Evolutionary conservation across 202 grass and related monocot species (phyloP).

Genomic region (Elaeis oleifera): DNA sequence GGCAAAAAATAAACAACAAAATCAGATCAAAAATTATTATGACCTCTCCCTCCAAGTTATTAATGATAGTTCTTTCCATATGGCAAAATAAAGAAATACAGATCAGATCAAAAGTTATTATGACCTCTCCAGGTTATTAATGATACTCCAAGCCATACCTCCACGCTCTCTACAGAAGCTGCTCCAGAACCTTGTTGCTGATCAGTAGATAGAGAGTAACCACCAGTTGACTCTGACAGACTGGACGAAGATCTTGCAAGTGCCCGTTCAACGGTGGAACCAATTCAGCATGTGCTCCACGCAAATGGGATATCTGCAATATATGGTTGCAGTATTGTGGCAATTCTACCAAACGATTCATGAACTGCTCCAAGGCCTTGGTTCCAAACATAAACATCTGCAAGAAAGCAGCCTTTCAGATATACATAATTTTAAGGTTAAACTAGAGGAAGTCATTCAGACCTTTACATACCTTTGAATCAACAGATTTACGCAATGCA

Average conservation of each 20-base stretch:
- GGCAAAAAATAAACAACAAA: too few relatives aligned
- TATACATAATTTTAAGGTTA: constrained; percentile 14
- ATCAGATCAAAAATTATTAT: too few relatives aligned
- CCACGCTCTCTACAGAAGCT: constrained; percentile 58
- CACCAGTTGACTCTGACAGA: constrained; percentile 70
- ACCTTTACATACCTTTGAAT: constrained; percentile 69
- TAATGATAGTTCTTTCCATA: too few relatives aligned
- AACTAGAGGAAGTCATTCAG: constrained; percentile 7
- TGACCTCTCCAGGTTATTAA: too few relatives aligned
- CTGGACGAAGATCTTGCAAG: constrained; percentile 85
- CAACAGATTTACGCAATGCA: constrained; percentile 83
- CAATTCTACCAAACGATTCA: constrained; percentile 80
- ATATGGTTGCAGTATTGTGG: constrained; percentile 96
- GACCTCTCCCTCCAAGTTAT: too few relatives aligned
- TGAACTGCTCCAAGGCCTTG: constrained; percentile 85
- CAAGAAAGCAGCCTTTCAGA: constrained; percentile 28
- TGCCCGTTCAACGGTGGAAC: constrained; percentile 64
- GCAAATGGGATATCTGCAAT: constrained; percentile 97
- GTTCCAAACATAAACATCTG: constrained; percentile 99
- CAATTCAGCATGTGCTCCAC: constrained; percentile 68
- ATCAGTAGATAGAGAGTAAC: constrained; percentile 49
- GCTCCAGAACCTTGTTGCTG: constrained; percentile 51
- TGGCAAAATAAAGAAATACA: too few relatives aligned
- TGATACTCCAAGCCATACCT: constrained; percentile 35
- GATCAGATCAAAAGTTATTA: too few relatives aligned